Evolutionary conservation across 2,329 filamentous ascomycete species (phyloP).

Genomic region (Ophiostoma triangulosporum): DNA sequence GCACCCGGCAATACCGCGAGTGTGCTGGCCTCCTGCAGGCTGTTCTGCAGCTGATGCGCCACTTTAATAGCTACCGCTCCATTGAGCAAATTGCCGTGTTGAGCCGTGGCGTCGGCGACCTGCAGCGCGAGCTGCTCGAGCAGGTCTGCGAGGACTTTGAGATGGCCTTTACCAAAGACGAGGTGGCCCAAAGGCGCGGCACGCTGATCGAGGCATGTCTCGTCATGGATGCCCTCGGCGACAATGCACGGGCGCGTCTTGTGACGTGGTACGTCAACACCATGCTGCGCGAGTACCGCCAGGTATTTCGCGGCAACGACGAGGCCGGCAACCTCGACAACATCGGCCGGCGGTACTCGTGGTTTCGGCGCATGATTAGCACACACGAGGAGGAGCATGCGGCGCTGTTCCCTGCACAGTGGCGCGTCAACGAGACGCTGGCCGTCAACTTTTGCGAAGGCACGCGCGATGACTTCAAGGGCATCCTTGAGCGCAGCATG

Average conservation of each 20-base stretch:
- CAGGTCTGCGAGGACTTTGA: constrained; percentile 99
- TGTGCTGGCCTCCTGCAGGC: constrained; percentile 89
- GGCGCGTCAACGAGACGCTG: constrained; percentile 82
- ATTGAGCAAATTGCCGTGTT: constrained; percentile 96
- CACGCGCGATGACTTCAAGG: constrained; percentile 89
- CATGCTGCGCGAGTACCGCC: constrained; percentile 84
- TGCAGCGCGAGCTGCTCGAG: constrained; percentile 84
- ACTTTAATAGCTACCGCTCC: constrained; percentile 95
- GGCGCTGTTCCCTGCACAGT: constrained; percentile 70
- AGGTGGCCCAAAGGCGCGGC: constrained; percentile 55
- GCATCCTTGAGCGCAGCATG: constrained; percentile 79
- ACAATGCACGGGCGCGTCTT: constrained; percentile 66
- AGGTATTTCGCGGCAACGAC: constrained; percentile 91
- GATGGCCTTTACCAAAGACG: constrained; percentile 79
- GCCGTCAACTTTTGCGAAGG: constrained; percentile 91
- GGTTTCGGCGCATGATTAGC: constrained; percentile 93
- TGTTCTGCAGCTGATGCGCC: constrained; percentile 92
- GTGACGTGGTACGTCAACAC: constrained; percentile 98
- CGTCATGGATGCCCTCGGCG: constrained; percentile 89
- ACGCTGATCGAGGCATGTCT: constrained; percentile 76
- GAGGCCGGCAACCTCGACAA: constrained; percentile 95
- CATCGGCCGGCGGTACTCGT: constrained; percentile 85
- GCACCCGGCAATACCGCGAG: constrained; percentile 82
- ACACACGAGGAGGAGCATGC: constrained; percentile 90
- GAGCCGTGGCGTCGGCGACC: constrained; percentile 81